These are phyloP conservation scores for Cryptococcus jaspeensis DNA, from an alignment of 1,284 basidiomycete species.

Conservation along the genomic window DNA sequence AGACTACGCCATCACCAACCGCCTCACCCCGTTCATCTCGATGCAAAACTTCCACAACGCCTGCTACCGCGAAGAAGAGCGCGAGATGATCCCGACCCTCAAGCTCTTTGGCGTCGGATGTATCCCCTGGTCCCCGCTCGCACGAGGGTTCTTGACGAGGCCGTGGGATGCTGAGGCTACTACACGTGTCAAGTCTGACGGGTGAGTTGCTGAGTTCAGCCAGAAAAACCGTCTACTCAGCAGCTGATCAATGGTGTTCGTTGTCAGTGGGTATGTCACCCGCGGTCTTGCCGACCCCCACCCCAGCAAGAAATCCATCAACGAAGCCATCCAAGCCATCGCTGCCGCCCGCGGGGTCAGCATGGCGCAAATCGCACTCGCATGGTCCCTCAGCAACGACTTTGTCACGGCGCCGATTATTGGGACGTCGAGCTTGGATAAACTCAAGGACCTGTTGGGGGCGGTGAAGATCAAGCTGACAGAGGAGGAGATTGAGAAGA, in stretches of 20 bases:
- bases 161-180: slow-evolving; percentile 30
- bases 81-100: slow-evolving; percentile 63
- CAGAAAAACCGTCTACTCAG: not conserved
- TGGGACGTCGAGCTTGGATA: slow-evolving; percentile 39
- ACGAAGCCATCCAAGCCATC: slow-evolving; percentile 56
- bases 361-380: slow-evolving; percentile 62
- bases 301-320: slow-evolving; percentile 34
- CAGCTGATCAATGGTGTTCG: not conserved
- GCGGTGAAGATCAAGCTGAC: slow-evolving; percentile 55
- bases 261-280: slow-evolving; percentile 12
- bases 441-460: slow-evolving; percentile 41
- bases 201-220: slow-evolving; percentile 12
- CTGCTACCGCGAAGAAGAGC: slow-evolving; percentile 59
- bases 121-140: slow-evolving; percentile 51
- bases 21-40: slow-evolving; percentile 64
- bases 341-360: slow-evolving; percentile 57
- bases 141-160: slow-evolving; percentile 31
- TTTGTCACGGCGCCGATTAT: slow-evolving; percentile 46
- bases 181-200: slow-evolving; percentile 25
- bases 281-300: slow-evolving; percentile 20
- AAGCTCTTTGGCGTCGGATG: slow-evolving; percentile 45
- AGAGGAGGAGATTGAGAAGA: slow-evolving; percentile 57
- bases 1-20: slow-evolving; percentile 54
- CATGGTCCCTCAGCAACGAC: slow-evolving; percentile 54
- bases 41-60: slow-evolving; percentile 64